Percentiles rank a stretch among this genome's conserved stretches.
Evolutionary conservation across 2,329 filamentous ascomycete genomes (phyloP).

Genomic region (Chaetomiaceae sp.): DNA sequence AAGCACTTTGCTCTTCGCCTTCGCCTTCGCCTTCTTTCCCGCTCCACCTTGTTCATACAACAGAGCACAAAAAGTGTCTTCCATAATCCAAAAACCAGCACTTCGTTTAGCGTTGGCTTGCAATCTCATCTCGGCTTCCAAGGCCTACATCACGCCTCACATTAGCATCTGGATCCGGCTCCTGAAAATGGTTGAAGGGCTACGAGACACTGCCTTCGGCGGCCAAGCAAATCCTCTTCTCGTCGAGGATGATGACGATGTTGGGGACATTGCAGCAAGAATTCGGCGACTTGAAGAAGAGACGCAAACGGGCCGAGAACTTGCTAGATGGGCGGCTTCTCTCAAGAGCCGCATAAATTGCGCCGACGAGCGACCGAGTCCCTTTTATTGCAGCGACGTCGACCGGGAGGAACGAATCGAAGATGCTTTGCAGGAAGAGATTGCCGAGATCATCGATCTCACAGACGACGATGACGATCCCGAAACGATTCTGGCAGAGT

Average conservation of each 20-base stretch:
- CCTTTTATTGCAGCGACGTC: neutral
- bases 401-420: slow-evolving; percentile 9
- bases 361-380: too few relatives aligned
- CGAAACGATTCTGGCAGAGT: neutral
- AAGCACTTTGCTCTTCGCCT: too few relatives aligned
- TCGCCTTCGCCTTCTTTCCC: too few relatives aligned
- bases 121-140: too few relatives aligned
- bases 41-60: too few relatives aligned
- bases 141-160: too few relatives aligned
- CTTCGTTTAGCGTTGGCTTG: too few relatives aligned
- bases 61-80: too few relatives aligned
- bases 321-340: neutral
- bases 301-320: neutral
- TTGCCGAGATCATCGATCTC: slow-evolving; percentile 19
- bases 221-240: neutral
- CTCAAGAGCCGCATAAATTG: neutral
- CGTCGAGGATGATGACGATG: slow-evolving; percentile 14
- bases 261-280: neutral
- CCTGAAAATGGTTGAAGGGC: neutral
- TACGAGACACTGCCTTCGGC: neutral
- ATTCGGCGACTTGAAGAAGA: neutral
- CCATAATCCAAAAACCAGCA: too few relatives aligned
- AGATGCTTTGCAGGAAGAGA: neutral
- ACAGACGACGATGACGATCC: slow-evolving; percentile 9
- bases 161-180: too few relatives aligned